Evolutionary conservation across 2,329 filamentous ascomycete species (phyloP).

Genomic region (Plenodomus tracheiphilus): DNA sequence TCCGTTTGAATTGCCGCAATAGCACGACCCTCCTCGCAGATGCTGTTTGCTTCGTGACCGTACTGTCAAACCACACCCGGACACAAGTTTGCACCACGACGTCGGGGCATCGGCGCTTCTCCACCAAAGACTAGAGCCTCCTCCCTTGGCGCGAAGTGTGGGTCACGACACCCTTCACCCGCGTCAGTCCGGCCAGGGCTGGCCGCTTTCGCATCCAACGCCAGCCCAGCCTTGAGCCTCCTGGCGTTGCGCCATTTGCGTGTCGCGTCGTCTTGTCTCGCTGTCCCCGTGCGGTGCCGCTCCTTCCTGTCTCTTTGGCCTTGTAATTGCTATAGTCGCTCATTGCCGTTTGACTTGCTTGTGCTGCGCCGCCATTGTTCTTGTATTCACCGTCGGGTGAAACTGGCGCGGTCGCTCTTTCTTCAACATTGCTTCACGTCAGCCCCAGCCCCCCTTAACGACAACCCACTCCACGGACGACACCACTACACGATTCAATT

Average conservation of each 20-base stretch:
- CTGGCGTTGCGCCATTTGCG: constrained; percentile 24
- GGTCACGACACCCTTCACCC: not conserved
- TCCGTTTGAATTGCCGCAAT: constrained; percentile 1
- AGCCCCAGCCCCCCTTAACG: constrained; percentile 10
- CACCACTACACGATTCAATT: constrained; percentile 3
- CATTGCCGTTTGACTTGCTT: constrained; percentile 12
- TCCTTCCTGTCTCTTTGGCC: constrained; percentile 23
- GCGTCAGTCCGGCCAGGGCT: not conserved
- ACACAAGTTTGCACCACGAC: not conserved
- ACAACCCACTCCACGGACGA: constrained; percentile 1
- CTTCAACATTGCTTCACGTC: constrained; percentile 35
- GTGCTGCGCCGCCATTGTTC: constrained; percentile 11
- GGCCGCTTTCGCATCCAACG: not conserved
- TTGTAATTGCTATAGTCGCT: constrained; percentile 17
- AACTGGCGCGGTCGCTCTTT: constrained; percentile 22
- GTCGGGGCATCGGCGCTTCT: not conserved
- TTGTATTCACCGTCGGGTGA: constrained; percentile 13
- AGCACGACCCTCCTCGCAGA: not conserved
- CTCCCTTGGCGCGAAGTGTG: no score
- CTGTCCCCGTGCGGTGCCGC: constrained; percentile 31
- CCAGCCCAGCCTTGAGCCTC: constrained; percentile 21
- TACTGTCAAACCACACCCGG: not conserved
- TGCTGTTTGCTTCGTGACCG: constrained; percentile 12
- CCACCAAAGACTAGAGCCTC: not conserved
- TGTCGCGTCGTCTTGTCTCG: constrained; percentile 11